Base-by-base conservation (phyloP, 345 rosid genomes). In the Sonneratia caseolaris region DNA sequence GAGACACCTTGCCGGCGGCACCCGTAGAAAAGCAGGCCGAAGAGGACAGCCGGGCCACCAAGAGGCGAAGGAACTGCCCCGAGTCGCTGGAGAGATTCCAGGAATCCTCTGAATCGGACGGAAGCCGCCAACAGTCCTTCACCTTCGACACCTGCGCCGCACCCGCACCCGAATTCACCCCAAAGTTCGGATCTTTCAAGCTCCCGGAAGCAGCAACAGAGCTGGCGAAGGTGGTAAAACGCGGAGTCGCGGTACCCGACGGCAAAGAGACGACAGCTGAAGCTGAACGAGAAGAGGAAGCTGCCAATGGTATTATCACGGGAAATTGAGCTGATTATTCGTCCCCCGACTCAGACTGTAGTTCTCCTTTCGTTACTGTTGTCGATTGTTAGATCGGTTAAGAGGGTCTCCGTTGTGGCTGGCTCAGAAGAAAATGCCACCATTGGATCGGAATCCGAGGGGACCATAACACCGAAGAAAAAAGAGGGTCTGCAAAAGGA, bases 151-250 rank as follows among this genome's bases (percentile, higher is more conserved):
- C 62, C 48, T 21, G 21, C n/a, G 32, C 37, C 35, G 37, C n/a
- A 68, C 27, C 77, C 18, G 12, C 64, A 21, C 72, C 71, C 16
- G 66, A 78, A 48, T 45, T 16, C 70, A 78, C 81, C 1, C 81
- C 81, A 22, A 78, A 78, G 69, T 78, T 78, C 37, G 81, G 81
- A 74, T 74, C 77, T 21, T 78, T 74, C 74, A 68, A 71, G 22
- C 27, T 32, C 32, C 71, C 49, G 38, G 5, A 38, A 27, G 64
- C 59, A 51, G 18, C 45, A 27, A 3, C 43, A 27, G 49, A 71
- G 64, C n/a, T 38, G 18, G 71, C 15, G 15, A 15, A 38, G 19
- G 61, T 37, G 36, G n/a, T n/a, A 35, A n/a, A 71, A 47, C 51
- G 42, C 1, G 14, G 21, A 67, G 35, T 5, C 15, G 9, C 32